A percentile compares a stretch with the other conserved stretches of the same genome.
Evolutionary conservation across 331 rosid species (phyloP).

Genomic region (Malus hybrid): DNA sequence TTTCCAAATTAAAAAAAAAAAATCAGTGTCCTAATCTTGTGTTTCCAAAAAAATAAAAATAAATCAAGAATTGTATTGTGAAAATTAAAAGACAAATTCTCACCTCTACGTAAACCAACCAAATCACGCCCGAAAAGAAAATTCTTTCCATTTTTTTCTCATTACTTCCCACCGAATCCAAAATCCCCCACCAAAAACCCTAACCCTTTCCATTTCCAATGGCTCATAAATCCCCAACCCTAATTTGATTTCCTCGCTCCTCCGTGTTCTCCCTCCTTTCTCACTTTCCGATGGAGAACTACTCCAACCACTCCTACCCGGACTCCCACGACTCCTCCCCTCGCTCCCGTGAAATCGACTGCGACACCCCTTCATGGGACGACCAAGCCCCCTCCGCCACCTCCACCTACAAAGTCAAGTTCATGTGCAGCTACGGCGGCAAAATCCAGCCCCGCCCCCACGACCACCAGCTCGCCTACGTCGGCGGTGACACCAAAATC

Average conservation of each 20-base stretch:
- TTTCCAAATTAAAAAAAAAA: too few species aligned
- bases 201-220: background rate
- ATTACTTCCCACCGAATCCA: background rate
- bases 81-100: too few species aligned
- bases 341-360: conserved; percentile 55
- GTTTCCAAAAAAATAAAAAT: too few species aligned
- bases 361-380: conserved; percentile 50
- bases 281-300: conserved; percentile 38
- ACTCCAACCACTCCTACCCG: conserved; percentile 27
- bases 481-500: conserved; percentile 89
- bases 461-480: conserved; percentile 67
- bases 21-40: too few species aligned
- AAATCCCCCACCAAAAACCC: background rate
- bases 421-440: conserved; percentile 86
- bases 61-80: too few species aligned
- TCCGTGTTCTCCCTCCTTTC: background rate
- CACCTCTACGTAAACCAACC: too few species aligned
- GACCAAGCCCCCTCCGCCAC: conserved; percentile 21
- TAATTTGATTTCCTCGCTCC: background rate
- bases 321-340: conserved; percentile 81
- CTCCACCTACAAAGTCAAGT: conserved; percentile 43
- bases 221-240: background rate
- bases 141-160: background rate
- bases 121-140: background rate
- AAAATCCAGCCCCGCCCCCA: conserved; percentile 67